Evolutionary conservation across 257 asterid genomes (phyloP), one percentile per base, ranked within the genome.

Genomic region (Salvia rosmarinus): DNA sequence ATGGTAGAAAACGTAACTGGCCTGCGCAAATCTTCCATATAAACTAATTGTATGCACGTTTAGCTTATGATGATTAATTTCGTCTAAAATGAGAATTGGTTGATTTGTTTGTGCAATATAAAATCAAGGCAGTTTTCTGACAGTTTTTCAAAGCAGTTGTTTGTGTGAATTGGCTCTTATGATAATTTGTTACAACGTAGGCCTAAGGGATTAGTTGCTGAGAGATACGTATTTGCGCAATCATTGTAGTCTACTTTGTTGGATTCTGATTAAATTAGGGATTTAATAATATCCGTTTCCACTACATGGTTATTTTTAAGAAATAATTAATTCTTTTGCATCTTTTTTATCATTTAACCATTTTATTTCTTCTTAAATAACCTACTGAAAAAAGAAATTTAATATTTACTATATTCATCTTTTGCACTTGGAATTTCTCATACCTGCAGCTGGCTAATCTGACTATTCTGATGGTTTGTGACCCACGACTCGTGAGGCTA

Each of bases 1-100:
- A 72, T 75, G 95, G 95, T 44, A 77, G 76, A 47, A 88, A 74
- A 73, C 90, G 82, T 21, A 74, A 37, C 39, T 88, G 87, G 89
- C 96, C 99, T 5, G 91, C 70, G 0, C 99, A 94, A 54, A 64
- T 94, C 49, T 94, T 91, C 74, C 75, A 80, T 66, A 78, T 94
- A 17, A 77, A 77, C 34, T 85, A 62, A 60, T 34, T 55, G 37
- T 64, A 9, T 51, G 37, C 56, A 19, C 62, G 25, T 62, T 3
- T 35, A 32, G 56, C 17, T 44, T 14, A 25, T 37, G 51, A 44
- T 50, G 8, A 47, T 62, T 54, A 23, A 12, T 9, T 5, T 35
- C 8, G 1, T 19, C 14, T 20, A n/a, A 64, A 17, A 37, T 52
- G 66, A 69, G 46, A 55, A 40, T 32, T 32, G 37, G 4, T 32